Conservation (phyloP, 2,329 filamentous ascomycete species). For the Pleoardoris graminearum region DNA sequence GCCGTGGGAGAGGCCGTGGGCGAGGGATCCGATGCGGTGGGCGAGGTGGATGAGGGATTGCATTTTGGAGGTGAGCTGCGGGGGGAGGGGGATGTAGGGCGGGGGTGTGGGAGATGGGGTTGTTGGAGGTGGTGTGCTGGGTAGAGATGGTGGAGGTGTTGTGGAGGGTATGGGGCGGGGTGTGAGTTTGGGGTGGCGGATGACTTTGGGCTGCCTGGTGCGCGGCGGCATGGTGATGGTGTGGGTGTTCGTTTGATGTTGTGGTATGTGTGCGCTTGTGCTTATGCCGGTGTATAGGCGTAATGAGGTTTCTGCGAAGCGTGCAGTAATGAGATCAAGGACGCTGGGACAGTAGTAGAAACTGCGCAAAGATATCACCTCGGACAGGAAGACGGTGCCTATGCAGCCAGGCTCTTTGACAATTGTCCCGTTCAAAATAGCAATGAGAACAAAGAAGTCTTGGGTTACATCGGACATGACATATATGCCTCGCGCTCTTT, state of each 20-base stretch:
- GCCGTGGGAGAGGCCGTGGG: not conserved
- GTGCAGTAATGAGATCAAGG: not conserved
- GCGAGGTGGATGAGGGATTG: slow-evolving; percentile 10
- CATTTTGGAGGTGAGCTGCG: slow-evolving; percentile 14
- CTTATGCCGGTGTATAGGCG: not conserved
- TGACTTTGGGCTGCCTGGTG: not conserved
- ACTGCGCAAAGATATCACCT: not conserved
- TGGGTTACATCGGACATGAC: not conserved
- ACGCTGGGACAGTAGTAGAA: not conserved
- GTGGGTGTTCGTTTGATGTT: too few species aligned
- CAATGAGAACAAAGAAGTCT: not conserved
- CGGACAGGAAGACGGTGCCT: not conserved
- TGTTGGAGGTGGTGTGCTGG: not conserved
- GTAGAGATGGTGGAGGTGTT: not conserved
- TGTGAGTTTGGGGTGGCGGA: not conserved
- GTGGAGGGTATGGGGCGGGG: not conserved
- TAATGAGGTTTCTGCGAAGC: too few species aligned
- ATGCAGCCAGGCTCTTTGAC: not conserved
- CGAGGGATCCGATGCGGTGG: slow-evolving; percentile 12
- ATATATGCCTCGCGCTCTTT: not conserved
- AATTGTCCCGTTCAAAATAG: not conserved
- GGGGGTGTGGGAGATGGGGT: not conserved
- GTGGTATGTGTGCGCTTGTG: not conserved
- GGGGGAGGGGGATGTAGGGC: slow-evolving; percentile 12
- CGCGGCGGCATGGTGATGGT: not conserved